These are phyloP conservation scores for Globisporangium recalcitrans DNA, from an alignment of 352 stramenopile genomes.

Conservation along the genomic window DNA sequence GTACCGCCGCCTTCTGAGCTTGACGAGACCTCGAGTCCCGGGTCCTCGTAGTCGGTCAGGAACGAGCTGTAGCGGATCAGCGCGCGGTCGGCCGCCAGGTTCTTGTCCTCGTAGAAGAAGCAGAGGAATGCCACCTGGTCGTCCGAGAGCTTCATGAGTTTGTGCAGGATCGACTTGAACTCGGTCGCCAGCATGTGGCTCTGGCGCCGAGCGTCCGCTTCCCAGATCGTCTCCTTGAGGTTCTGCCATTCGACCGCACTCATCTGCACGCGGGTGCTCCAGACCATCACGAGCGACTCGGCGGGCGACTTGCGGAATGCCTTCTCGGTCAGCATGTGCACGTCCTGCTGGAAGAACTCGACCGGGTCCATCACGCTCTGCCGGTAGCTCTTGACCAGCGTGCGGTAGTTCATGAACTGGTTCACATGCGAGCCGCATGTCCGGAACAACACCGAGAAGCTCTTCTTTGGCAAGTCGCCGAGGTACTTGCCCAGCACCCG, in stretches of 20 bases:
- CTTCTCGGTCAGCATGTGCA: slow-evolving; percentile 30
- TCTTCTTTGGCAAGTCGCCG: slow-evolving; percentile 41
- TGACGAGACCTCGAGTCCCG: slow-evolving; percentile 32
- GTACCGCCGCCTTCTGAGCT: slow-evolving; percentile 9
- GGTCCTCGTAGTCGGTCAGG: slow-evolving; percentile 67
- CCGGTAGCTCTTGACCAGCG: slow-evolving; percentile 66
- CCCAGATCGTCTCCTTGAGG: slow-evolving; percentile 53
- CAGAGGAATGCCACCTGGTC: slow-evolving; percentile 66
- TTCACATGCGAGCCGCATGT: slow-evolving; percentile 58
- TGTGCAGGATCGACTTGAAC: slow-evolving; percentile 46
- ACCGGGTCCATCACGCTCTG: slow-evolving; percentile 46
- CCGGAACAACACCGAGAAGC: slow-evolving; percentile 58
- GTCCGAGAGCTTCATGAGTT: slow-evolving; percentile 41
- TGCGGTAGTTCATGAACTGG: slow-evolving; percentile 66
- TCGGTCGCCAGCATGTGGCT: slow-evolving; percentile 40
- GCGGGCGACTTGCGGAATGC: slow-evolving; percentile 53
- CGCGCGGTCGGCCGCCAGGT: slow-evolving; percentile 45
- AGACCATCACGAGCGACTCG: slow-evolving; percentile 69
- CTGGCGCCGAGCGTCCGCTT: slow-evolving; percentile 39
- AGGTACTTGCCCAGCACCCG: slow-evolving; percentile 62
- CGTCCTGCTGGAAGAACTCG: slow-evolving; percentile 49
- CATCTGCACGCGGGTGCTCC: slow-evolving; percentile 60
- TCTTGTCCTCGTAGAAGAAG: slow-evolving; percentile 77
- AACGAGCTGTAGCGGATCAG: slow-evolving; percentile 70
- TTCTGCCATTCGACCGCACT: slow-evolving; percentile 28